Conservation (phyloP, 768 basidiomycete species). For the Boletus reticulatus region DNA sequence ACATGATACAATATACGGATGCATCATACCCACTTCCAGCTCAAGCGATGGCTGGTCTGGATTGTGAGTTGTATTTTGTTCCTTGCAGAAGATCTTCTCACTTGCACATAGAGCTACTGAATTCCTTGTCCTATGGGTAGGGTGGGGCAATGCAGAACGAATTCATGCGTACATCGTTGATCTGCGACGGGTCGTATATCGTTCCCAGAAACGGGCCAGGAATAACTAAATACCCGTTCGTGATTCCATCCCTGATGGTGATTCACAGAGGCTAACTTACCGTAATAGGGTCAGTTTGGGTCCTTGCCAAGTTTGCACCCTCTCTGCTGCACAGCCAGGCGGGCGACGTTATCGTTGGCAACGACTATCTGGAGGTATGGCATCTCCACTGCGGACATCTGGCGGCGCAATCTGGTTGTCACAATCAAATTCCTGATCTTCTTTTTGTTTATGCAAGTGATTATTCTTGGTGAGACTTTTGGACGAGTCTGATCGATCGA, state of each 20-base stretch:
- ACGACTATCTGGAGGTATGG: constrained; percentile 57
- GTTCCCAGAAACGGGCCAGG: constrained; percentile 63
- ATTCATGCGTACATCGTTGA: constrained; percentile 63
- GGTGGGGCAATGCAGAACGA: constrained; percentile 84
- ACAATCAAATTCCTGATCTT: constrained; percentile 65
- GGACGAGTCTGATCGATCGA: neutral
- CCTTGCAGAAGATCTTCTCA: constrained; percentile 3
- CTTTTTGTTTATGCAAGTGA: constrained; percentile 67
- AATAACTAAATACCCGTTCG: constrained; percentile 60
- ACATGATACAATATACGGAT: constrained; percentile 70
- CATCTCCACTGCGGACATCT: constrained; percentile 50
- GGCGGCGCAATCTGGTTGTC: constrained; percentile 69
- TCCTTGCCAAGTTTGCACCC: constrained; percentile 74
- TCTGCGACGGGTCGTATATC: constrained; percentile 63
- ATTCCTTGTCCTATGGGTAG: constrained; percentile 78
- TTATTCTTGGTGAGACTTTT: constrained; percentile 52
- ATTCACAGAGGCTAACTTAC: constrained; percentile 9
- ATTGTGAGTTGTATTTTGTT: constrained; percentile 46
- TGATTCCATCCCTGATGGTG: constrained; percentile 2
- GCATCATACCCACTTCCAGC: constrained; percentile 64
- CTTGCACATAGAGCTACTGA: constrained; percentile 59
- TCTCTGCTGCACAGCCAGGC: constrained; percentile 66
- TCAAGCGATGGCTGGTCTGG: constrained; percentile 88
- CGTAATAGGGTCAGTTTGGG: constrained; percentile 46
- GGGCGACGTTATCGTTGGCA: constrained; percentile 52